Percentiles rank a stretch among this genome's conserved stretches.
phyloP scores from a whole-genome alignment of 1,139 yeast species.

The Blastobotrys proliferans region DNA sequence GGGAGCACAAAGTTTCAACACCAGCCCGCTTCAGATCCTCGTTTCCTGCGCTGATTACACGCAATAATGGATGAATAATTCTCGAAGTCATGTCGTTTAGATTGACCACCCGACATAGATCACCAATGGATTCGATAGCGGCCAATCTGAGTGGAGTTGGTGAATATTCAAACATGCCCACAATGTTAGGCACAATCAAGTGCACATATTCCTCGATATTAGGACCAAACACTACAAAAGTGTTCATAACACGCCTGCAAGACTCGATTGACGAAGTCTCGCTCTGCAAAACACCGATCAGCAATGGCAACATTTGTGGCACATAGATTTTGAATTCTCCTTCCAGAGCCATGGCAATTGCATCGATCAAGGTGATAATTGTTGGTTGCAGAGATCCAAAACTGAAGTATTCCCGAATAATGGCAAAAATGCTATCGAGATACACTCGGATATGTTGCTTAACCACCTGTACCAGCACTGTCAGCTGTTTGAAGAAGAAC shows the following conservation, averaged over 20 bases:
- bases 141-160: slow-evolving; percentile 56
- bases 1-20: slow-evolving; percentile 75
- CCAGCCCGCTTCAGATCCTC: slow-evolving; percentile 64
- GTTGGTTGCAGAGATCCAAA: slow-evolving; percentile 69
- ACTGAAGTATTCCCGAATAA: slow-evolving; percentile 71
- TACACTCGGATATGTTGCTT: slow-evolving; percentile 87
- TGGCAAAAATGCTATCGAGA: slow-evolving; percentile 69
- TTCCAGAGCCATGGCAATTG: slow-evolving; percentile 79
- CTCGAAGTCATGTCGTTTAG: slow-evolving; percentile 87
- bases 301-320: slow-evolving; percentile 70
- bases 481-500: slow-evolving; percentile 84
- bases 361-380: slow-evolving; percentile 75
- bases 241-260: slow-evolving; percentile 72
- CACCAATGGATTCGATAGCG: slow-evolving; percentile 83
- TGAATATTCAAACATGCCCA: slow-evolving; percentile 72
- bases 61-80: slow-evolving; percentile 77
- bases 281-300: slow-evolving; percentile 72
- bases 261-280: slow-evolving; percentile 62
- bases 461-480: slow-evolving; percentile 74
- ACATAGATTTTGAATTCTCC: slow-evolving; percentile 87
- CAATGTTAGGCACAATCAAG: slow-evolving; percentile 78
- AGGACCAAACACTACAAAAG: slow-evolving; percentile 84
- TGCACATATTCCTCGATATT: slow-evolving; percentile 88
- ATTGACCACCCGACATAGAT: slow-evolving; percentile 67
- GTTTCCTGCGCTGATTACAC: slow-evolving; percentile 57